Conservation (phyloP, 768 basidiomycete species). For the Rhizopogon vulgaris region DNA sequence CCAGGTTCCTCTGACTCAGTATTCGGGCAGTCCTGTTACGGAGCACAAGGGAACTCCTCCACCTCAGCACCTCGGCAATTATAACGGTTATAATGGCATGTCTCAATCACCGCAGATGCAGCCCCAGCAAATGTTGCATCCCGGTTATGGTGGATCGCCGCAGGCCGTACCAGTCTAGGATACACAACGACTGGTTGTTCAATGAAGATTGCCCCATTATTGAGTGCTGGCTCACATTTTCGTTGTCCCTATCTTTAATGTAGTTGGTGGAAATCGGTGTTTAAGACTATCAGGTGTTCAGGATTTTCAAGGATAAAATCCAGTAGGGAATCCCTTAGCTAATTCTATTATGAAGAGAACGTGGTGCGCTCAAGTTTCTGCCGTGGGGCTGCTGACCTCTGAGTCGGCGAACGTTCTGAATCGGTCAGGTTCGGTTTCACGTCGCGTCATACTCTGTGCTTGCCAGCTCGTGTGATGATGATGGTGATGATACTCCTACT, state of each 20-base stretch:
- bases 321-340: too few species aligned
- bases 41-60: slow-evolving; percentile 1
- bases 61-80: slow-evolving; percentile 1
- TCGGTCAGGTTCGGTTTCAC: too few species aligned
- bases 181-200: background rate
- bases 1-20: slow-evolving; percentile 13
- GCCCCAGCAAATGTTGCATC: background rate
- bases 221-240: background rate
- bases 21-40: slow-evolving; percentile 5
- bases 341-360: too few species aligned
- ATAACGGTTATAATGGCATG: background rate
- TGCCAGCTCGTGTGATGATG: too few species aligned
- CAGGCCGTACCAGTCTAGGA: background rate
- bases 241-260: background rate
- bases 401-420: too few species aligned
- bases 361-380: too few species aligned
- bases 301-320: background rate
- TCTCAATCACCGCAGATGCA: background rate
- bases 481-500: too few species aligned
- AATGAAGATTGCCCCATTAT: background rate
- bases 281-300: background rate
- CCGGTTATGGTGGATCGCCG: too few species aligned
- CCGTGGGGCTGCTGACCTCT: too few species aligned
- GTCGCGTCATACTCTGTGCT: too few species aligned
- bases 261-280: background rate